Percentiles rank a stretch among this genome's conserved stretches.
Evolutionary conservation across 2,329 filamentous ascomycete species (phyloP).

Genomic region (Capronia epimyces): DNA sequence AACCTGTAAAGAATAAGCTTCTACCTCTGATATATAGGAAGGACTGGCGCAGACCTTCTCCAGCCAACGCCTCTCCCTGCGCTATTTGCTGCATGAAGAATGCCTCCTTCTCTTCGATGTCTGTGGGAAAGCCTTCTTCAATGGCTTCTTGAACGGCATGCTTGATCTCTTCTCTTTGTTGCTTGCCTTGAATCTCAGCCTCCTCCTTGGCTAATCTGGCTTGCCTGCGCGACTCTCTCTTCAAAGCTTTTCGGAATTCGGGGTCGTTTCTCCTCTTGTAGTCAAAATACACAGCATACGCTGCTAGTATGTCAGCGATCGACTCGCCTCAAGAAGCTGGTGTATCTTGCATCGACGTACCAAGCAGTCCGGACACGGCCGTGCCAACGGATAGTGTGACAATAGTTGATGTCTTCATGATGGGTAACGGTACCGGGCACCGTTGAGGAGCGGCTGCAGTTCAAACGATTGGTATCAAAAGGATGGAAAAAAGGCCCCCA

Average conservation of each 20-base stretch:
- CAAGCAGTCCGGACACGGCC: slow-evolving; percentile 53
- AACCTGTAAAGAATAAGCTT: slow-evolving; percentile 32
- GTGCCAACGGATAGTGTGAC: slow-evolving; percentile 55
- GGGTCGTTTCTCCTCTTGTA: slow-evolving; percentile 59
- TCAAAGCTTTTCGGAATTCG: slow-evolving; percentile 56
- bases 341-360: slow-evolving; percentile 32
- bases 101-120: slow-evolving; percentile 86
- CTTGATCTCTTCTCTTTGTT: slow-evolving; percentile 62
- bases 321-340: not conserved
- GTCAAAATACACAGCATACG: slow-evolving; percentile 64
- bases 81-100: slow-evolving; percentile 97
- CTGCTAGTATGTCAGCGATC: slow-evolving; percentile 33
- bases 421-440: not conserved
- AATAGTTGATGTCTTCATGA: slow-evolving; percentile 49
- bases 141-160: slow-evolving; percentile 71
- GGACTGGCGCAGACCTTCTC: slow-evolving; percentile 60
- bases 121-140: slow-evolving; percentile 83
- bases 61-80: slow-evolving; percentile 73
- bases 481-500: not conserved
- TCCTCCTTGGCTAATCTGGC: slow-evolving; percentile 46
- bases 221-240: slow-evolving; percentile 45
- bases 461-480: not conserved
- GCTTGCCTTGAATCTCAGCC: slow-evolving; percentile 42
- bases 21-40: not conserved
- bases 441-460: not conserved